These are phyloP conservation scores for Monilinia laxa DNA, from an alignment of 2,329 filamentous ascomycete species.

Conservation along the genomic window DNA sequence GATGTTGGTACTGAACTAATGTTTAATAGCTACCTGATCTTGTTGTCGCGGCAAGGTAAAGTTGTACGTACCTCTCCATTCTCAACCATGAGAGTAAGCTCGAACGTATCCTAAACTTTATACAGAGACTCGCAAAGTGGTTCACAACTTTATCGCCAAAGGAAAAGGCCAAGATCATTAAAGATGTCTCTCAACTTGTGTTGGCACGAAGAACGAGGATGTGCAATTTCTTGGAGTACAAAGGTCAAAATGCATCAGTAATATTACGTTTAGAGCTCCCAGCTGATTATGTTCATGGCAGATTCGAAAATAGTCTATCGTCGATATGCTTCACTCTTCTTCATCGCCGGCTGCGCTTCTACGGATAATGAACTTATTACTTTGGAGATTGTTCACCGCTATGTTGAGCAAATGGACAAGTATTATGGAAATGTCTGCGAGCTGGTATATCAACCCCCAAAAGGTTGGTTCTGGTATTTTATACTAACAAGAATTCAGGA, in stretches of 20 bases:
- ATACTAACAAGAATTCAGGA: conserved; percentile 9
- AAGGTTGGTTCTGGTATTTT: not conserved
- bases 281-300: conserved; percentile 44
- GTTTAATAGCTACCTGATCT: conserved; percentile 79
- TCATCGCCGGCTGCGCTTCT: conserved; percentile 96
- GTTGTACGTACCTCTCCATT: conserved; percentile 66
- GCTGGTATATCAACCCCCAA: conserved; percentile 47
- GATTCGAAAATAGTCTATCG: conserved; percentile 99
- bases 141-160: conserved; percentile 96
- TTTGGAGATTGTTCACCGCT: conserved; percentile 97
- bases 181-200: conserved; percentile 97
- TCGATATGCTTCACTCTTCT: conserved; percentile 97
- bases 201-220: conserved; percentile 94
- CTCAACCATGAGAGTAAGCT: conserved; percentile 21
- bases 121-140: conserved; percentile 96
- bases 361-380: conserved; percentile 98
- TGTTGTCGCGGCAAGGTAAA: conserved; percentile 98
- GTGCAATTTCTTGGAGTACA: conserved; percentile 99
- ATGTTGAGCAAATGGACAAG: conserved; percentile 99
- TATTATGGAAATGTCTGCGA: conserved; percentile 99
- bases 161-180: conserved; percentile 99
- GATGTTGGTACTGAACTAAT: conserved; percentile 26
- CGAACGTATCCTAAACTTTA: conserved; percentile 31
- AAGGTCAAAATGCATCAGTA: conserved; percentile 59
- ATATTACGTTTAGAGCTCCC: not conserved